Base-by-base conservation (phyloP, 352 stramenopile genomes). In the Pythium dissotocum region DNA sequence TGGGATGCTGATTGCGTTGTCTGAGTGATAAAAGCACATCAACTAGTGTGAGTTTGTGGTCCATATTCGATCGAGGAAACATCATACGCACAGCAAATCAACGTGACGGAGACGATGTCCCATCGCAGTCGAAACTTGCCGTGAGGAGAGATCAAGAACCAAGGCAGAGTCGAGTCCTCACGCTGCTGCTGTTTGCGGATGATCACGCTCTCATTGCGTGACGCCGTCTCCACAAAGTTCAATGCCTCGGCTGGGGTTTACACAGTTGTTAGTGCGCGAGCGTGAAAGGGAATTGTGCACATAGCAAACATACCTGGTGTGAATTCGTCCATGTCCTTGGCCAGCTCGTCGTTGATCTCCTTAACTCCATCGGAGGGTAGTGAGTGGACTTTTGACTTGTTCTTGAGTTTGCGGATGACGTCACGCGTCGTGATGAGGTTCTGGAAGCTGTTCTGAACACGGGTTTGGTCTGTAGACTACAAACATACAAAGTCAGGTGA, bases 131-230 rank as follows among this genome's bases (percentile, higher is more conserved):
- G 81, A 49, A 94, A 91, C 62, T 89, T 89, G 62, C 87, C 62
- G 65, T 91, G 62, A 0, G 84, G 87, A n/a, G 82, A 92, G 44
- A 93, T 87, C 58, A 94, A 70, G 55, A 83, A 93, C 67, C 75
- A 84, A 1, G 84, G 87, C 13, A 98, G 83, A 38, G 65, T 92
- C 13, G 82, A 87, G 36, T 96, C 88, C 52, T 96, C 85, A 59
- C 95, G 88, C 24, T 88, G 84, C 52, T 92, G 78, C 48, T 89
- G 84, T 58, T 89, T 89, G 63, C 94, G 89, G 66, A 95, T 97
- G 56, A 97, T 94, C 56, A 95, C 89, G 56, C 90, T 86, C 44
- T 88, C 88, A 18, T 96, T 85, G 61, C 85, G 85, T 13, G 82
- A 88, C 13, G 82, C 84, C 1, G 79, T 79, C 69, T 93, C 83